phyloP scores from a whole-genome alignment of 2,329 filamentous ascomycete genomes.

The Phialophora expanda region DNA sequence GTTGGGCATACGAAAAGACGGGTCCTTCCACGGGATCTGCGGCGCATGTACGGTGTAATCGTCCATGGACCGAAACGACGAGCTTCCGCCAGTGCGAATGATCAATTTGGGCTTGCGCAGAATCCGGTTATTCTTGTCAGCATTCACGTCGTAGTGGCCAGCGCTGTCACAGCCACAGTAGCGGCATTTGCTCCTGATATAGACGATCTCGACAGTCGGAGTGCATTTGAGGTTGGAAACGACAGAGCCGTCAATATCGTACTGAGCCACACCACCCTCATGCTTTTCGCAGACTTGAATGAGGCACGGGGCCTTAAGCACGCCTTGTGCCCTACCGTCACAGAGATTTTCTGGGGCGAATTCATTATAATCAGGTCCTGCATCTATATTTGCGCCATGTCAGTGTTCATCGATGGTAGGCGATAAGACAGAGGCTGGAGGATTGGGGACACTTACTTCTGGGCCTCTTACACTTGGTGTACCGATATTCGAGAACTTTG shows the following conservation, averaged over 20 bases:
- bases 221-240: neutral
- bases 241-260: neutral
- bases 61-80: neutral
- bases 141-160: neutral
- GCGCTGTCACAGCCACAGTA: neutral
- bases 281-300: slow-evolving; percentile 16
- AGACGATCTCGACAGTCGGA: slow-evolving; percentile 3
- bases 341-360: slow-evolving; percentile 1
- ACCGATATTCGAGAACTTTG: slow-evolving; percentile 22
- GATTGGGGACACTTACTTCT: slow-evolving; percentile 1
- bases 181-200: neutral
- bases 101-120: neutral
- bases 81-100: neutral
- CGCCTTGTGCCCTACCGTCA: neutral
- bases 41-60: slow-evolving; percentile 20
- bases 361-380: slow-evolving; percentile 12
- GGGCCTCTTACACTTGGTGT: slow-evolving; percentile 18
- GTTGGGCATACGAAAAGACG: slow-evolving; percentile 21
- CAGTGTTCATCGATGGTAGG: neutral
- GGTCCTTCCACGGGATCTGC: slow-evolving; percentile 15
- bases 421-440: neutral
- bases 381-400: neutral
- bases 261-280: slow-evolving; percentile 5
- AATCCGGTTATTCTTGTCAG: slow-evolving; percentile 4
- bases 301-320: neutral